Evolutionary conservation across 1,139 yeast species (phyloP), one percentile per base, ranked within the genome.

Genomic region (Arxiozyma telluris): DNA sequence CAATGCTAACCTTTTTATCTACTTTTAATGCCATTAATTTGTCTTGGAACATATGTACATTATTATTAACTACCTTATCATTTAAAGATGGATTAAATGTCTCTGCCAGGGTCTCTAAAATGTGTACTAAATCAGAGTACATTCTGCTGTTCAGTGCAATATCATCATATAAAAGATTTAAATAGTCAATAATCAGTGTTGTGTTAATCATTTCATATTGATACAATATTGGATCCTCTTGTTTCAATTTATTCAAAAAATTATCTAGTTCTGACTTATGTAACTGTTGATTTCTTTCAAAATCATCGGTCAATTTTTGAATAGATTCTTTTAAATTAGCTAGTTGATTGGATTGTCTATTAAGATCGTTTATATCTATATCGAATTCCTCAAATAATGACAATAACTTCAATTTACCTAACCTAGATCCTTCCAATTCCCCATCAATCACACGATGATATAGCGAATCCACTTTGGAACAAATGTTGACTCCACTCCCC

Each of bases 391-490:
- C 41, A 50, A 65, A 63, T 22, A 65, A 56, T 22, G 67, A 61
- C 23, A 59, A 51, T 17, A 70, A 65, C 4, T 68, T 68, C 8
- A 56, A 53, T 2, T 58, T 49, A 44, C 71, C 73, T 42, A 53
- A 57, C 22, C 56, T 49, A 27, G 66, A 65, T 44, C 60, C 63
- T 12, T 55, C 57, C 39, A 62, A 22, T 63, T 67, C 61, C 60
- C 64, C 49, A n/a, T 64, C 58, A 18, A 66, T 58, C 22, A 69
- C 62, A 22, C 71, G 71, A 21, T 73, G 68, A 50, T 72, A 71
- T 30, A 69, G 66, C 1, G 63, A 64, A 38, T 72, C 70, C 56
- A 81, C 73, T 56, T 81, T 80, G 0, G 59, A 63, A 68, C 98
- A 91, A 7, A 47, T 50, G 55, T 73, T 75, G 1, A 15, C 47